Base-by-base conservation (phyloP, 2,329 filamentous ascomycete species). In the Arthroderma sp. region DNA sequence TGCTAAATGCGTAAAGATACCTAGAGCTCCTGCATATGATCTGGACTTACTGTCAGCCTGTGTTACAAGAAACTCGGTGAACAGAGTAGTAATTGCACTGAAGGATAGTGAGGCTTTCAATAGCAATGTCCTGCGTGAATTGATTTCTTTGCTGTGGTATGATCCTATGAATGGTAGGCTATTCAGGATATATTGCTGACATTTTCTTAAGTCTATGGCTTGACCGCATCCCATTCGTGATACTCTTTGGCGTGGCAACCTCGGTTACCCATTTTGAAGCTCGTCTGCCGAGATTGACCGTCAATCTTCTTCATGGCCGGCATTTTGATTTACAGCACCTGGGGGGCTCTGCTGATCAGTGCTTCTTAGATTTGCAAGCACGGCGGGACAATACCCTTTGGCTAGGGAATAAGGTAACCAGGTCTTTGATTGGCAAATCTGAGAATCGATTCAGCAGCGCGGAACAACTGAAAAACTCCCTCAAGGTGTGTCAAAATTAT, bases 241-340 rank as follows among this genome's bases (percentile, higher is more conserved):
- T 78, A 3, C 58, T 80, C 3, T 72, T 81, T 44, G 75, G 74
- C 9, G 70, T 81, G 40, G 75, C 75, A n/a, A 80, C 77, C 0
- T 78, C 77, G 2, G 67, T 77, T 7, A 75, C 78, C 40, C 69
- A 75, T 11, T 75, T 82, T 44, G 75, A 80, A 54, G 69, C 72
- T 37, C 68, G 75, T 40, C 59, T 82, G 3, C 69, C 76, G 7
- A 68, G 70, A 38, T 68, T 66, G 10, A 71, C 70, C 10, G 64
- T 76, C 33, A 66, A 69, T 40, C 64, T 70, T 40, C 62, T 81
- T 3, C 61, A 72, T 38, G 75, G 75, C 5, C 60, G 66, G 48
- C 66, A 73, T 28, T 80, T 80, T 50, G 71, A 77, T 52, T 58
- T 66, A 46, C 63, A 66, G 29, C 65, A 68, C 41, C 69, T 70